Evolutionary conservation across 768 basidiomycete genomes (phyloP).

Genomic region (Lactarius trivialis): DNA sequence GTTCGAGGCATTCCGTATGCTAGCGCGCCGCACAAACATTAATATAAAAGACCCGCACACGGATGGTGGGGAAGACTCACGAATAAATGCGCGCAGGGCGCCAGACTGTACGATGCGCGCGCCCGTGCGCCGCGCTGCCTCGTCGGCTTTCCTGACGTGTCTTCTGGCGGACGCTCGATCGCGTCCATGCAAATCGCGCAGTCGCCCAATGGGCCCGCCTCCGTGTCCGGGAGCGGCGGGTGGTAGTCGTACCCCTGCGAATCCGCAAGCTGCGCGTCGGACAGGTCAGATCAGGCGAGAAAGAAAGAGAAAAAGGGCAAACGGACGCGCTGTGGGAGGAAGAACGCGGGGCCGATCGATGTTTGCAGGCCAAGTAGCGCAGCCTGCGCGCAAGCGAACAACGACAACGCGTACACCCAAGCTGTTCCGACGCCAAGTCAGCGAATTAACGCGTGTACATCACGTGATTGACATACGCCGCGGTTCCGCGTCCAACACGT

Average conservation of each 20-base stretch:
- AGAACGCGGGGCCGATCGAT: conserved; percentile 72
- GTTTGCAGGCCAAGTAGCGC: conserved; percentile 65
- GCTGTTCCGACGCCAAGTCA: conserved; percentile 32
- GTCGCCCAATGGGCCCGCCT: conserved; percentile 72
- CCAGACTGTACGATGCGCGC: conserved; percentile 58
- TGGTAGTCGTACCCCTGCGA: conserved; percentile 78
- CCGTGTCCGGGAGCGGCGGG: conserved; percentile 68
- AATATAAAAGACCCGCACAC: not conserved
- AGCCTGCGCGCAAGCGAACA: conserved; percentile 58
- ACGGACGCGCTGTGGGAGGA: conserved; percentile 39
- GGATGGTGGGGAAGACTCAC: conserved; percentile 39
- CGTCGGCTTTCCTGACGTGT: conserved; percentile 33
- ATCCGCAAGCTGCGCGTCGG: conserved; percentile 50
- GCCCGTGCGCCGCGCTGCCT: conserved; percentile 11
- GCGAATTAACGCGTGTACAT: not conserved
- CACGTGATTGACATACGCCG: conserved; percentile 43
- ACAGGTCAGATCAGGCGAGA: conserved; percentile 36
- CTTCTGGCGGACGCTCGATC: conserved; percentile 35
- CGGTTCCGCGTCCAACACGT: conserved; percentile 76
- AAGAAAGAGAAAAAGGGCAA: not conserved
- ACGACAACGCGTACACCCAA: conserved; percentile 58
- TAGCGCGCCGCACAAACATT: conserved; percentile 26
- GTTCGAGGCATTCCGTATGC: conserved; percentile 86
- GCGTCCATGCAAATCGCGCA: conserved; percentile 94
- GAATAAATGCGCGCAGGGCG: conserved; percentile 86